These are phyloP conservation scores for Entonaema liquescens DNA, from an alignment of 495 filamentous ascomycete genomes.

Conservation along the genomic window DNA sequence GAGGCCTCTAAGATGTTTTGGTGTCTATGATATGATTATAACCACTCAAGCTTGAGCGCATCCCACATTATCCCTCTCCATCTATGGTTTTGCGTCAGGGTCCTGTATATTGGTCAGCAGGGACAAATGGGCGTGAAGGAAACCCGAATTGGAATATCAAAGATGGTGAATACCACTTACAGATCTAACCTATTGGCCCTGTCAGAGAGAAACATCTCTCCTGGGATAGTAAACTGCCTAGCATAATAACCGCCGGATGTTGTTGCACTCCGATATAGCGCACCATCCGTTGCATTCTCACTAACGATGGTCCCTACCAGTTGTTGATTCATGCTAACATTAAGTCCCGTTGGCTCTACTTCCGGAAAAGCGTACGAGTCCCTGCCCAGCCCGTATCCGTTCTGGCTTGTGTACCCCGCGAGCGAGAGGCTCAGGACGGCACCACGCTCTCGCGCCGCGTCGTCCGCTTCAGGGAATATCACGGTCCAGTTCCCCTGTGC, in stretches of 20 bases:
- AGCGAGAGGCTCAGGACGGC: neutral
- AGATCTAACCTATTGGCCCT: neutral
- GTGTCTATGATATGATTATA: neutral
- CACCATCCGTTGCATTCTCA: neutral
- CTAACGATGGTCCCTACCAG: neutral
- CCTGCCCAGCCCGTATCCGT: slow-evolving; percentile 3
- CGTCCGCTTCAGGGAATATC: neutral
- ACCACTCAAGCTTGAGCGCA: neutral
- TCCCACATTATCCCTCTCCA: slow-evolving; percentile 8
- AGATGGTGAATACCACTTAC: neutral
- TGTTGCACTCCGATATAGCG: neutral
- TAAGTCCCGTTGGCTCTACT: neutral
- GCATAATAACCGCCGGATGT: slow-evolving; percentile 4
- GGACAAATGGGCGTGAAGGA: neutral
- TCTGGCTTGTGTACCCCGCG: slow-evolving; percentile 1
- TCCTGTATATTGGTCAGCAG: neutral
- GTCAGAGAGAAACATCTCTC: neutral
- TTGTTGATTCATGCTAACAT: slow-evolving; percentile 4
- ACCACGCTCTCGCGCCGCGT: neutral
- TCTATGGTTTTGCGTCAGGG: slow-evolving; percentile 3
- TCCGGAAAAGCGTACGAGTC: slow-evolving; percentile 4
- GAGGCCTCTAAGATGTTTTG: neutral
- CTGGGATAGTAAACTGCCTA: neutral
- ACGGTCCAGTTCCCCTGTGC: neutral
- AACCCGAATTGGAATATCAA: neutral